A percentile compares a stretch with the other conserved stretches of the same genome.
phyloP scores from a whole-genome alignment of 2,329 filamentous ascomycete genomes.

The Chrysoporthe austroafricana region DNA sequence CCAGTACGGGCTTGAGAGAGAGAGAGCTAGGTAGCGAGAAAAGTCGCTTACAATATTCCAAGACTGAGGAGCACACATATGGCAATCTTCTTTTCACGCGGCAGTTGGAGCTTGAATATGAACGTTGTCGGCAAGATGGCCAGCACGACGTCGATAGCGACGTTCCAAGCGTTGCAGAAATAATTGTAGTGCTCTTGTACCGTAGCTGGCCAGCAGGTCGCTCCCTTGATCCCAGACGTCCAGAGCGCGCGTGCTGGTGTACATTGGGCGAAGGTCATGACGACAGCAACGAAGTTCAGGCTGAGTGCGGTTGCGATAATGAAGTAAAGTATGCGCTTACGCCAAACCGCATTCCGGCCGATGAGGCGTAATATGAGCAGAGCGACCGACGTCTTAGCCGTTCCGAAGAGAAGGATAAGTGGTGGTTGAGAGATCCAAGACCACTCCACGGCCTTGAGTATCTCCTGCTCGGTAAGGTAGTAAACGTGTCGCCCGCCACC shows the following conservation, averaged over 20 bases:
- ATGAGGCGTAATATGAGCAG: background rate
- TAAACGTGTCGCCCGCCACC: conserved; percentile 1
- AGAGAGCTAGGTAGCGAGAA: too few relatives aligned
- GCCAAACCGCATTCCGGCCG: background rate
- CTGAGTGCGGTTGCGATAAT: conserved; percentile 1
- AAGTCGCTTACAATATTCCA: too few relatives aligned
- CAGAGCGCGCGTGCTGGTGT: background rate
- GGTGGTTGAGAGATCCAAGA: background rate
- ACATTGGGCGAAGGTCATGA: conserved; percentile 4
- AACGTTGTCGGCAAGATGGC: too few relatives aligned
- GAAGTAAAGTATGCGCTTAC: background rate
- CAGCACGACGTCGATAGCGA: too few relatives aligned
- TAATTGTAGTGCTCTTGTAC: background rate
- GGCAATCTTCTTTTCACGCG: too few relatives aligned
- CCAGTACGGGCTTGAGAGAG: too few relatives aligned
- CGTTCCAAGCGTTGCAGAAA: background rate
- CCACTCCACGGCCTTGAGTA: background rate
- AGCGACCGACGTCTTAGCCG: background rate
- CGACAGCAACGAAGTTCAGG: background rate
- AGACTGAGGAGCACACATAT: too few relatives aligned
- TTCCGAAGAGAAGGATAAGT: background rate
- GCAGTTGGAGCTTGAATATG: too few relatives aligned
- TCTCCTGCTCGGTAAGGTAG: background rate
- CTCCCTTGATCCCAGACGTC: background rate
- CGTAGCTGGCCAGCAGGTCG: background rate